Evolutionary conservation across 352 stramenopile genomes (phyloP).

Genomic region (Phytophthora palmivora): DNA sequence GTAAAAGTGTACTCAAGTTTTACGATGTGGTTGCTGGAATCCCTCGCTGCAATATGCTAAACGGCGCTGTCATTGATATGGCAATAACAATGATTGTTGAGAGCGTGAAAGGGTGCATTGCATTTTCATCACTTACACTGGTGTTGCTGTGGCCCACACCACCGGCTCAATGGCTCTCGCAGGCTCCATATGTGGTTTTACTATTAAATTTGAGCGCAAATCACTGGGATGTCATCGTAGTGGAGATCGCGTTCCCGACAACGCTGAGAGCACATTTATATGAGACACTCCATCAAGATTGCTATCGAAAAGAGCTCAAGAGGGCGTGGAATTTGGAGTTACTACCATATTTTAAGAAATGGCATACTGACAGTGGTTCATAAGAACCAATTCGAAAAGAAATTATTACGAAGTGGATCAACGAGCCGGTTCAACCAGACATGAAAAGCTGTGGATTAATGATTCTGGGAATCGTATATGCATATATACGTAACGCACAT

Average conservation of each 20-base stretch:
- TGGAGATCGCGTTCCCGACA: too few species aligned
- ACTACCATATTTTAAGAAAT: constrained; percentile 1
- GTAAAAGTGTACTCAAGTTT: too few species aligned
- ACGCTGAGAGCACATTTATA: background rate
- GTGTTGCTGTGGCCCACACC: background rate
- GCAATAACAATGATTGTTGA: background rate
- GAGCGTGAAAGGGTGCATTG: too few species aligned
- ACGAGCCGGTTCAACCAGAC: too few species aligned
- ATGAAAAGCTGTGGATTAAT: too few species aligned
- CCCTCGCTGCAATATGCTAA: too few species aligned
- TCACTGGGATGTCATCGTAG: too few species aligned
- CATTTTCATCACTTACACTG: background rate
- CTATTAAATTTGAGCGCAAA: too few species aligned
- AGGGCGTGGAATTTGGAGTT: background rate
- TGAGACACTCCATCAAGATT: background rate
- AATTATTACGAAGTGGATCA: too few species aligned
- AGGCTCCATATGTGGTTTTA: background rate
- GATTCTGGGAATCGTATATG: too few species aligned
- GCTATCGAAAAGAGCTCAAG: too few species aligned
- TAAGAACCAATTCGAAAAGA: background rate
- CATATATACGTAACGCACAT: too few species aligned
- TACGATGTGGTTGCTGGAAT: background rate
- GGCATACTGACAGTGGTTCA: background rate
- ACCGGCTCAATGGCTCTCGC: background rate
- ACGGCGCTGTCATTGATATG: background rate